Percentiles rank a stretch among this genome's conserved stretches.
Evolutionary conservation across 305 asterid genomes (phyloP).

Genomic region (Rubia tinctorum): DNA sequence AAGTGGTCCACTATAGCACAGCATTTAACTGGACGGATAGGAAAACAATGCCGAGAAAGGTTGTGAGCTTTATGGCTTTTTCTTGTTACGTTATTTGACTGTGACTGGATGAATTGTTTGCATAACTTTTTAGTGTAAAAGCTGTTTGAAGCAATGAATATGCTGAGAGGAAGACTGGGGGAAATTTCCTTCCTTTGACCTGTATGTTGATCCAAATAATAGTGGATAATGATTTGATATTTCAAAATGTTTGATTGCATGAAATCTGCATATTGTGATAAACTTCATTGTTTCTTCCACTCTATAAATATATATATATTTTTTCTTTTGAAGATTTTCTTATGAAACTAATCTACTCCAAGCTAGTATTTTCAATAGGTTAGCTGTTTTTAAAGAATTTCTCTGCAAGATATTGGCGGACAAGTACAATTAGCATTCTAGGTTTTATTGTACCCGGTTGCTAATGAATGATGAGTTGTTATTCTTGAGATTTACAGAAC

Average conservation of each 20-base stretch:
- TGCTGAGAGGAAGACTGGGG: neutral
- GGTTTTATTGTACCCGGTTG: neutral
- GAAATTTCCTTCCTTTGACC: neutral
- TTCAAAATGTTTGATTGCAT: neutral
- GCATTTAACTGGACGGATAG: slow-evolving; percentile 96
- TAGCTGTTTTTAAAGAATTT: neutral
- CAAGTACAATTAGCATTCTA: neutral
- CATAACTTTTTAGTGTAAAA: neutral
- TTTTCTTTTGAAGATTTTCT: slow-evolving; percentile 2
- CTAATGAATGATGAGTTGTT: neutral
- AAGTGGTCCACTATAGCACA: slow-evolving; percentile 99
- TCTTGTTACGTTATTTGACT: slow-evolving; percentile 8
- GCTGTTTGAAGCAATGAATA: neutral
- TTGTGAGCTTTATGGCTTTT: slow-evolving; percentile 26
- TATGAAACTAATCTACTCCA: neutral
- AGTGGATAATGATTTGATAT: neutral
- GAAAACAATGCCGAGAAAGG: slow-evolving; percentile 99
- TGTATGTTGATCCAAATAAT: neutral
- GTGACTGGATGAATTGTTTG: neutral
- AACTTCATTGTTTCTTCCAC: neutral
- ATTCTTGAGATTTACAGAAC: neutral
- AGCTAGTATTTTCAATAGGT: neutral
- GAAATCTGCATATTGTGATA: neutral
- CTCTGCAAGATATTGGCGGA: neutral
- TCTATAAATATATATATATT: neutral